Conservation (phyloP, 345 rosid genomes). For the Adansonia digitata region DNA sequence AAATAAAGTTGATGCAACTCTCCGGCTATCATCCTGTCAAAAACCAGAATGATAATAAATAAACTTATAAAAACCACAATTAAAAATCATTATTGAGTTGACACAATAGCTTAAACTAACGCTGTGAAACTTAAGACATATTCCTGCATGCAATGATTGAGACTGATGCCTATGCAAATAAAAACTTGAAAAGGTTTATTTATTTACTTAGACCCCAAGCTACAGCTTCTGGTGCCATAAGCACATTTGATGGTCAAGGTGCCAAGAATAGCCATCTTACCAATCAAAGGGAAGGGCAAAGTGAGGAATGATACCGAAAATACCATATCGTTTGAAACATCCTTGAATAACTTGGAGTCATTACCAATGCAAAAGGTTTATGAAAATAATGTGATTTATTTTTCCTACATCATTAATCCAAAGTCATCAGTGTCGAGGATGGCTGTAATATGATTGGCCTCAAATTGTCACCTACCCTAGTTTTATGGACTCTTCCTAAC, state of each 20-base stretch:
- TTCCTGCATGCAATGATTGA: slow-evolving; percentile 1
- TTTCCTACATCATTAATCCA: background rate
- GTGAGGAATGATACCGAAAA: background rate
- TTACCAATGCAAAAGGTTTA: background rate
- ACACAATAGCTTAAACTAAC: background rate
- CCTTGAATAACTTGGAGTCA: background rate
- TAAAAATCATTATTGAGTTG: no score
- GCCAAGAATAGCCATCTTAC: background rate
- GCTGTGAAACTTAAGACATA: background rate
- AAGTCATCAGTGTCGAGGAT: background rate
- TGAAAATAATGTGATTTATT: background rate
- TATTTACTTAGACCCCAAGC: background rate
- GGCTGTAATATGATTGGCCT: background rate
- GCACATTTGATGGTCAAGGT: background rate
- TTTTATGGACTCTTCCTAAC: background rate
- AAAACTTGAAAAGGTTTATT: background rate
- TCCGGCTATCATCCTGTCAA: slow-evolving; percentile 81
- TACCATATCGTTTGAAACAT: background rate
- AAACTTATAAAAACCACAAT: background rate
- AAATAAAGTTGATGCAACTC: slow-evolving; percentile 64
- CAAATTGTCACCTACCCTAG: background rate
- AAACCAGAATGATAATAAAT: slow-evolving; percentile 16
- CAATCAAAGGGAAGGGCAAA: background rate
- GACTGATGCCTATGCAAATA: background rate
- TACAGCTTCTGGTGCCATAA: background rate